Conservation (phyloP, 2,329 filamentous ascomycete species). For the Knoxdaviesia capensis region DNA sequence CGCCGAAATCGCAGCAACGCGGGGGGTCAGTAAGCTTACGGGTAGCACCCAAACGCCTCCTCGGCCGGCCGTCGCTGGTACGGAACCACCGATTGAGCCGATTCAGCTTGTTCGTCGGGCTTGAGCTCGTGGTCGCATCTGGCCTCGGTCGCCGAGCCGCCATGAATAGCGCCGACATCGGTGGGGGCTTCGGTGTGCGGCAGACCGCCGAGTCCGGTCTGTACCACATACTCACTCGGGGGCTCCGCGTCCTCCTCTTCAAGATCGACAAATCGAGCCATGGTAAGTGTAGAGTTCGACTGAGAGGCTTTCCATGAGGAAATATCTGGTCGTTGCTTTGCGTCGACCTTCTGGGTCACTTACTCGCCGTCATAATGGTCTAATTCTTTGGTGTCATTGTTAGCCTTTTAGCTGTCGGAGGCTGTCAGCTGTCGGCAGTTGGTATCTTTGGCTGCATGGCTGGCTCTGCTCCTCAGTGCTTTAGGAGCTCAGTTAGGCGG, state of each 20-base stretch:
- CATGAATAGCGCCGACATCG: background rate
- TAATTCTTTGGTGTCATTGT: no score
- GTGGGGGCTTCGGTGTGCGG: background rate
- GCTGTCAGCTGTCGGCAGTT: no score
- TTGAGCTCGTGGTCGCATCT: no score
- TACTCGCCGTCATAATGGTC: no score
- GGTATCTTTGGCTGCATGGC: no score
- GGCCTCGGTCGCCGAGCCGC: no score
- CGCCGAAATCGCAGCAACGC: background rate
- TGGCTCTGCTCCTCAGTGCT: no score
- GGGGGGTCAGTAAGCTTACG: slow-evolving; percentile 9
- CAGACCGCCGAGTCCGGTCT: slow-evolving; percentile 1
- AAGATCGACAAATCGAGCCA: slow-evolving; percentile 9
- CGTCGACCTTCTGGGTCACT: no score
- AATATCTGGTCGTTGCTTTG: no score
- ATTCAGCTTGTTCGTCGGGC: background rate
- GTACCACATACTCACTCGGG: background rate
- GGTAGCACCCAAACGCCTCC: slow-evolving; percentile 16
- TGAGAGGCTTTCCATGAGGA: no score
- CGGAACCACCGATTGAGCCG: background rate
- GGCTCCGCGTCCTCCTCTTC: slow-evolving; percentile 7
- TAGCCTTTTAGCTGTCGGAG: no score
- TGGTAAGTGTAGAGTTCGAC: background rate
- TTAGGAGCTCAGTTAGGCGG: no score
- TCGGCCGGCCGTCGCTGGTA: slow-evolving; percentile 8